Base-by-base conservation (phyloP, 768 basidiomycete species). In the Lyophyllum shimeji region DNA sequence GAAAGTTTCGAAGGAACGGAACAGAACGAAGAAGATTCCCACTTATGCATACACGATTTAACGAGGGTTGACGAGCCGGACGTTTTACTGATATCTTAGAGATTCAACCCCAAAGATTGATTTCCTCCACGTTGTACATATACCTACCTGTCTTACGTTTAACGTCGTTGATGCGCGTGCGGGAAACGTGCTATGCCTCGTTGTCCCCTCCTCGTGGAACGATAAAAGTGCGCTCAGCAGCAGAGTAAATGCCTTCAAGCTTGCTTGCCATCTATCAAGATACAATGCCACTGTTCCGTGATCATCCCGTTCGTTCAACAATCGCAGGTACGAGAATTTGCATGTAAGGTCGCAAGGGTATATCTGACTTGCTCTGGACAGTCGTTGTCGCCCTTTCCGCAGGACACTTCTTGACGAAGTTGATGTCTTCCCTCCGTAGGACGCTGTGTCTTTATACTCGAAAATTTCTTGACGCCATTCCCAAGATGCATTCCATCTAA, bases 401-500 rank as follows among this genome's bases (percentile, higher is more conserved):
- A 50, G 84, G 80, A 15, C 81, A 86, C 62, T 62, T 81, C 57
- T 64, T 79, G 51, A 82, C 84, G 54, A 80, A 71, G 59, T 63
- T 84, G 60, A 59, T 85, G 65, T 72, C 74, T 40, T 77, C 77
- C 46, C 67, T 75, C 53, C 70, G 82, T 82, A 69, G 50, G 79
- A 24, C 37, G 33, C 39, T 24, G 15, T 8, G 29, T 33, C 49
- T 50, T 55, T 52, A 7, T 27, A 37, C 17, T 3, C 9, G 24
- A 7, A 47, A 17, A 27, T 21, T 34, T 39, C 27, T 23, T 57
- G 42, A 50, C 27, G 55, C 23, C 21, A 33, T 56, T 60, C 53
- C 53, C 11, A 56, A 87, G 85, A 83, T 73, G 80, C 83, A 37
- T 72, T 87, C 61, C 83, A 86, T 61, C 66, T 87, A 65, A 84